Base-by-base conservation (phyloP, 208 protist species). In the Acanthamoeba divionensis region DNA sequence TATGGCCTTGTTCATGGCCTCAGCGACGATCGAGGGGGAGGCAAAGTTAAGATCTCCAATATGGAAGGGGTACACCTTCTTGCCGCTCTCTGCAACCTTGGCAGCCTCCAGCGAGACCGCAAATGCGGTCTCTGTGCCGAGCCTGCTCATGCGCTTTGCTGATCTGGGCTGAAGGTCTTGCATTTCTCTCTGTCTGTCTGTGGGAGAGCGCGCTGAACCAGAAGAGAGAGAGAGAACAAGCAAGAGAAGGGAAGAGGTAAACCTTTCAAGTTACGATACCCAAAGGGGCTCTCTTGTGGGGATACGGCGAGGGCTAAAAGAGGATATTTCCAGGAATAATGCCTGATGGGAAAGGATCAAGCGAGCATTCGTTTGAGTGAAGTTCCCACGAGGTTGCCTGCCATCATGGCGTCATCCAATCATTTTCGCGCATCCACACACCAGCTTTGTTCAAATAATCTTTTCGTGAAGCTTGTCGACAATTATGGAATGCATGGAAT, bases 71-170 rank as follows among this genome's bases (percentile, higher is more conserved):
- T 82, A 91, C n/a, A 88, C 77, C 73, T 89, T 88, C 77, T 89
- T 89, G 77, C 88, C 88, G 6, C 31, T 67, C 60, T 69, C 77
- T 29, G 57, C 66, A 0, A 85, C 47, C 73, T 47, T 54, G 45
- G 41, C 29, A 41, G 88, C 88, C 73, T 91, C 88, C 21, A 65
- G 54, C 12, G 88, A 86, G 41, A 83, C 63, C 21, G 69, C 77
- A 75, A 67, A 91, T 26, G 88, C 88, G 26, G 88, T 91, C 77
- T 91, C 88, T 6, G 88, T 91, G 50, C 88, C 88, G 44, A 91
- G 88, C 73, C 48, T 62, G 88, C 36, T 47, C 69, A 91, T 71
- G 44, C 88, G 88, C 24, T 33, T 47, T 5, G 71, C 65, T 24
- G 44, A 31, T 7, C 26, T 71, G 57, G 52, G 60, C n/a, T n/a